Evolutionary conservation across 2,329 filamentous ascomycete species (phyloP).

Genomic region (Aureobasidium namibiae): DNA sequence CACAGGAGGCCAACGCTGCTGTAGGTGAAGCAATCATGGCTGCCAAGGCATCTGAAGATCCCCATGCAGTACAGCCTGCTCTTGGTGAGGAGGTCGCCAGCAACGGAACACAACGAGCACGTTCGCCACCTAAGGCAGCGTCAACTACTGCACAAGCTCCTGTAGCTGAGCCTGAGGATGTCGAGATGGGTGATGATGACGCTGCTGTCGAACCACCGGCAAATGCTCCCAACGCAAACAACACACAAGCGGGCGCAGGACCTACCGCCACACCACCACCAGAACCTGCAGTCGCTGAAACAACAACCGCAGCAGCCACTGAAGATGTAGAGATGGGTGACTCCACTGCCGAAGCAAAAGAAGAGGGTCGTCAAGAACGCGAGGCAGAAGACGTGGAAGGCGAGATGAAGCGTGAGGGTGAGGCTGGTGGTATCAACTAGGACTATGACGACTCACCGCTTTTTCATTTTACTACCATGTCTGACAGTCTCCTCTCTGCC

Average conservation of each 20-base stretch:
- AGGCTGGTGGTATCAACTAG: constrained; percentile 11
- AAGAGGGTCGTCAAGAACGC: constrained; percentile 24
- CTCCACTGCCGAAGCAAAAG: constrained; percentile 17
- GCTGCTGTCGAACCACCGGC: constrained; percentile 9
- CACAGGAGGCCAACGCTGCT: constrained; percentile 18
- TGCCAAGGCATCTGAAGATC: constrained; percentile 19
- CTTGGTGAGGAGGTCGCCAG: constrained; percentile 11
- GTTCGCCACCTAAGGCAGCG: neutral
- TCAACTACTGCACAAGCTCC: constrained; percentile 2
- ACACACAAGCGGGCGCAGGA: neutral
- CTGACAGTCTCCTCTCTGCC: neutral
- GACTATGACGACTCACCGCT: neutral
- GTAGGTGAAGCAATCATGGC: constrained; percentile 20
- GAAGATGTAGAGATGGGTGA: constrained; percentile 15
- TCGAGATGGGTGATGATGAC: constrained; percentile 21
- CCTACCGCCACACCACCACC: neutral
- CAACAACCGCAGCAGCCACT: neutral
- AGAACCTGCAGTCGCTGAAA: neutral
- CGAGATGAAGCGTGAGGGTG: constrained; percentile 18
- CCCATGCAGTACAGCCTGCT: constrained; percentile 1
- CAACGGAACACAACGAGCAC: constrained; percentile 7
- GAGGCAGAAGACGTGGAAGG: constrained; percentile 22
- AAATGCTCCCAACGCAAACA: constrained; percentile 1
- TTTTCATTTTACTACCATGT: neutral
- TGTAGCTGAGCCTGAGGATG: constrained; percentile 14